A percentile compares a stretch with the other conserved stretches of the same genome.
Evolutionary conservation across 2,329 filamentous ascomycete genomes (phyloP).

Genomic region (Aspergillus sp.): DNA sequence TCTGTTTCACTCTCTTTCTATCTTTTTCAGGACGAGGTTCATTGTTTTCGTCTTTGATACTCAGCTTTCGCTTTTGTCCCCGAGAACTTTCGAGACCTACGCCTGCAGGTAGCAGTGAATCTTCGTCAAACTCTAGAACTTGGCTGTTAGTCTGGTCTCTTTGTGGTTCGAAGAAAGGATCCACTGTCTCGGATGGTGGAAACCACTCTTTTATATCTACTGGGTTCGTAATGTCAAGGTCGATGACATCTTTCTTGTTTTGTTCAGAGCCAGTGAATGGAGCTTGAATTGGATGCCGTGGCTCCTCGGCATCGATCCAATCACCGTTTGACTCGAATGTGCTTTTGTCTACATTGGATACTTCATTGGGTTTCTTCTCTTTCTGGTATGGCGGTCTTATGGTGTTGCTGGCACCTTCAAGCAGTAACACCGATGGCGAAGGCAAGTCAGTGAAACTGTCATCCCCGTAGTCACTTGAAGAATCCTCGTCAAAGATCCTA

Average conservation of each 20-base stretch:
- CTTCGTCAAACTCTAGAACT: too few species aligned
- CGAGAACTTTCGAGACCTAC: not conserved
- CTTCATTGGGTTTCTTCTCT: conserved; percentile 1
- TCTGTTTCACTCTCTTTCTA: conserved; percentile 4
- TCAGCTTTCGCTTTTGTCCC: not conserved
- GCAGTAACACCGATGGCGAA: conserved; percentile 28
- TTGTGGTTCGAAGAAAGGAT: too few species aligned
- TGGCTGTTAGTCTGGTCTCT: too few species aligned
- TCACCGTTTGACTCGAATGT: conserved; percentile 17
- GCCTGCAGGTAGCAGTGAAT: too few species aligned
- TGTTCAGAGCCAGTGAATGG: conserved; percentile 7
- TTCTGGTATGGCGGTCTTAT: not conserved
- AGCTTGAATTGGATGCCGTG: conserved; percentile 1
- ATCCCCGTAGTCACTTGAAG: conserved; percentile 30
- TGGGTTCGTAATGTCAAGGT: too few species aligned
- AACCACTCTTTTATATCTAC: not conserved
- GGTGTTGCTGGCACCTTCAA: conserved; percentile 1
- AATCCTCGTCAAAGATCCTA: conserved; percentile 12
- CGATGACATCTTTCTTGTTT: conserved; percentile 20
- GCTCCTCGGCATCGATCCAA: conserved; percentile 18
- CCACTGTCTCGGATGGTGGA: not conserved
- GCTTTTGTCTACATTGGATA: not conserved
- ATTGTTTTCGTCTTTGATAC: not conserved
- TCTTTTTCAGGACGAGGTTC: not conserved
- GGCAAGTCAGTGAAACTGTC: conserved; percentile 33